Evolutionary conservation across 441 rosid species (phyloP), one percentile per base, ranked within the genome.

Genomic region (Eugenia klotzschiana): DNA sequence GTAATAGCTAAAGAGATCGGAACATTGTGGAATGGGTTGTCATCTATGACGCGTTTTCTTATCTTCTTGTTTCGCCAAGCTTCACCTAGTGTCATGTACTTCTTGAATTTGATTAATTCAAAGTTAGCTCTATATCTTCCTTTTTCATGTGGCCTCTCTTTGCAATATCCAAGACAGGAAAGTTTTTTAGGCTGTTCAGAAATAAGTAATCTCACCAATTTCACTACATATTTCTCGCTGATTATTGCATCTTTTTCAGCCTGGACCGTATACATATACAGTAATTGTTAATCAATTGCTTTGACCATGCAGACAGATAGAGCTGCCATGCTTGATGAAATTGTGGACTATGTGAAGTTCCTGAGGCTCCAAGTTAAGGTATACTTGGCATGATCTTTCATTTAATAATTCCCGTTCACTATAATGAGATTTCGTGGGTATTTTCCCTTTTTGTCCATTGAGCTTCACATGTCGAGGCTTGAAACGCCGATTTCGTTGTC

Each of bases 291-390:
- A 86, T 82, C 53, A 56, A 27, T 55, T n/a, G 51, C 37, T 85
- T 86, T 88, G 49, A 46, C 88, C 84, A 40, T 90, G 87, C 91
- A 97, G 99, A 92, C 98, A 6, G 98, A 97, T 86, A 90, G 98
- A 85, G 99, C 99, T 53, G 95, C 93, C 86, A 97, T 97, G 99
- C 98, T 97, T 82, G 99, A 97, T 91, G 99, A 97, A 89, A 92
- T 97, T 87, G 98, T 95, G 84, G 99, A 94, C 88, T 97, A 97
- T 88, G 99, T 97, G 85, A 97, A 97, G 93, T 97, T 97, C 90
- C 90, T 97, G 84, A 93, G 98, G 87, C 99, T 97, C 85, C 99
- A 97, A 91, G 99, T 94, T 79, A 97, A 97, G 99, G 99, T 95
- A 93, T 79, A 84, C 29, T 51, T 53, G 57, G 50, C 50, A 27